phyloP scores from a whole-genome alignment of 1,284 basidiomycete genomes.

The Spongispora temasekensis region DNA sequence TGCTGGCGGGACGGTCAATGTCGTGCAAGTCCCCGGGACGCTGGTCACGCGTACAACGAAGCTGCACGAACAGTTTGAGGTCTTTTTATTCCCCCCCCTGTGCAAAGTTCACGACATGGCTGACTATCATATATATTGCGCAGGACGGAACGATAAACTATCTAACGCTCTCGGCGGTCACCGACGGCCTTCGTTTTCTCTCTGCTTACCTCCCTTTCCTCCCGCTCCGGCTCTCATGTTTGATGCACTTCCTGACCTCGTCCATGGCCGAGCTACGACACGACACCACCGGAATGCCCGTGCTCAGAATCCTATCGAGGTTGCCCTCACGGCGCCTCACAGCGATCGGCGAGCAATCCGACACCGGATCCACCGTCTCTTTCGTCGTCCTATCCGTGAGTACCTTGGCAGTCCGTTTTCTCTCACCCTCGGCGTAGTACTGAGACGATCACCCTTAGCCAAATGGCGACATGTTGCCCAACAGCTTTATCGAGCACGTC shows the following conservation, averaged over 20 bases:
- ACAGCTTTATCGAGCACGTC: slow-evolving; percentile 68
- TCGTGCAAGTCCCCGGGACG: slow-evolving; percentile 76
- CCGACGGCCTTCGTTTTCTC: slow-evolving; percentile 72
- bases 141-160: slow-evolving; percentile 86
- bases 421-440: too few species aligned
- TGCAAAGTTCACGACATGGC: background rate
- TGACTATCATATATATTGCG: slow-evolving; percentile 14
- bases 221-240: slow-evolving; percentile 67
- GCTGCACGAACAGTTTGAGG: slow-evolving; percentile 75
- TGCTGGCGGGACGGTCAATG: slow-evolving; percentile 77
- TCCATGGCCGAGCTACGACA: slow-evolving; percentile 59
- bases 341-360: slow-evolving; percentile 63
- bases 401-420: too few species aligned
- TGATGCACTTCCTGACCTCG: slow-evolving; percentile 56
- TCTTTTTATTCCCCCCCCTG: slow-evolving; percentile 30
- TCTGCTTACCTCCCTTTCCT: slow-evolving; percentile 76
- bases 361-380: slow-evolving; percentile 65
- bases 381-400: slow-evolving; percentile 65
- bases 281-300: slow-evolving; percentile 54
- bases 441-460: slow-evolving; percentile 52
- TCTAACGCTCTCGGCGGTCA: slow-evolving; percentile 70
- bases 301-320: slow-evolving; percentile 66
- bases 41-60: slow-evolving; percentile 62
- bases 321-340: slow-evolving; percentile 54
- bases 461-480: slow-evolving; percentile 63